Base-by-base conservation (phyloP, 2,329 filamentous ascomycete genomes). In the Fusarium annulatum region DNA sequence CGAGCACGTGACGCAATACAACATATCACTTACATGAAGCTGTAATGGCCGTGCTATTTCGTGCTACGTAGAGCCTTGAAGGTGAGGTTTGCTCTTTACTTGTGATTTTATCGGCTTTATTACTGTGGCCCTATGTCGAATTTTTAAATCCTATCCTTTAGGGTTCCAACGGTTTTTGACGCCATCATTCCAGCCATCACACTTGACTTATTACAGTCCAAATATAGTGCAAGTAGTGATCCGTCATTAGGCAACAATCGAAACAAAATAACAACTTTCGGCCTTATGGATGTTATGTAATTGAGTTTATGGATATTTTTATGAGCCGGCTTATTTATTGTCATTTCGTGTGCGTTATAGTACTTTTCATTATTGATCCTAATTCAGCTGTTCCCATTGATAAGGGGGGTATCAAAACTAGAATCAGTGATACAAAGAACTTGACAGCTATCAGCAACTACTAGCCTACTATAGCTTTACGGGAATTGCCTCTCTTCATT, bases 141-240 rank as follows among this genome's bases (percentile, higher is more conserved):
- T 15, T 28, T 5, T 41, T 30, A 9, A 23, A 15, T 38, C 16
- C 15, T 23, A 15, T n/a, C 19, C 9, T 15, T 8, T 38, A 33
- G 21, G 30, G 23, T 23, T 11, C 15, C 4, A 69, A 52, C 43
- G 64, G 51, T 52, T 46, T 34, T 21, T 15, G n/a, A 56, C 39
- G 45, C 57, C 57, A 34, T 49, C 49, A 69, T 69, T 69, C 58
- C 64, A 46, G 19, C 4, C 8, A 43, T 14, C 10, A 14, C 16
- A 16, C 26, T 16, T n/a, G 16, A 30, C 19, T 42, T 23, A 21
- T 42, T 23, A 18, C 4, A 42, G 5, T 28, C 12, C 11, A 51
- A 14, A 28, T 18, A 26, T 36, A 18, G 18, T 36, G 23, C 23
- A 19, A 39, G 23, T 9, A 18, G 14, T 16, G 8, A 21, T 28